Evolutionary conservation across 192 early-diverging fungal genomes (phyloP).

Genomic region (Backusella luteola): DNA sequence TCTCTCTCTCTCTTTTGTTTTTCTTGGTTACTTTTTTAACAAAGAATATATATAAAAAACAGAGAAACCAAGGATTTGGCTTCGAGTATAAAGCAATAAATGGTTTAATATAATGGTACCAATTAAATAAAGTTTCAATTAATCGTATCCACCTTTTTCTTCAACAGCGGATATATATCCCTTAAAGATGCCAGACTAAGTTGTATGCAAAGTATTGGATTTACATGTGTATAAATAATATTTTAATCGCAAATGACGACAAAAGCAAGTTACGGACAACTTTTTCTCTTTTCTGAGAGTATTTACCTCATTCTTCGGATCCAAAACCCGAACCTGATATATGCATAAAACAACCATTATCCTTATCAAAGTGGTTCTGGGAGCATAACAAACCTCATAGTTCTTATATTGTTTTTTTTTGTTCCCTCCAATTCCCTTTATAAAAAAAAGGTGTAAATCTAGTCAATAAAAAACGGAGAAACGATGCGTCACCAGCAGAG

Average conservation of each 20-base stretch:
- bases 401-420: no score
- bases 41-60: not conserved
- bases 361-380: no score
- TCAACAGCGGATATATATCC: not conserved
- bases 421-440: not conserved
- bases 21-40: no score
- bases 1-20: not conserved
- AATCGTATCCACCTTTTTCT: not conserved
- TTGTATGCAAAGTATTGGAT: no score
- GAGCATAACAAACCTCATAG: no score
- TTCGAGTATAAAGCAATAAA: not conserved
- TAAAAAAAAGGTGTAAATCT: not conserved
- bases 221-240: no score
- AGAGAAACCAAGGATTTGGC: not conserved
- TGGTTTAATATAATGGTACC: not conserved
- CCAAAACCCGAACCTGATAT: not conserved
- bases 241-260: not conserved
- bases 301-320: not conserved
- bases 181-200: not conserved
- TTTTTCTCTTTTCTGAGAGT: not conserved
- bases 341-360: not conserved
- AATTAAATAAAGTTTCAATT: not conserved
- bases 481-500: not conserved
- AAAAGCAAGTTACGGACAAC: not conserved
- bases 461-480: not conserved